phyloP scores from a whole-genome alignment of 148 eudicot genomes.

The Rhododendron kiyosumense region DNA sequence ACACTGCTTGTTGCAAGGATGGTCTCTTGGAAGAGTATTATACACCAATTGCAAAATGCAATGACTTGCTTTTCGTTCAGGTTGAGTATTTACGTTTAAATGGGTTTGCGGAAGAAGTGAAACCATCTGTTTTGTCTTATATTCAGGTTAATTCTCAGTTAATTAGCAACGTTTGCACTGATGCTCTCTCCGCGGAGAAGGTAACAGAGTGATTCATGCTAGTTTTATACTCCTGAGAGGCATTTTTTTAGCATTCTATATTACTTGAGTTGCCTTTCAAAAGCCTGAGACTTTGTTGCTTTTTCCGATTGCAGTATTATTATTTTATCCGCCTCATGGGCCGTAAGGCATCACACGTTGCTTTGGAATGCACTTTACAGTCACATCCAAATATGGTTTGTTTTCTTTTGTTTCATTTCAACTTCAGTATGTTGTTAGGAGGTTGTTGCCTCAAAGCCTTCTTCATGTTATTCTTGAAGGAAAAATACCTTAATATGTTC shows the following conservation, averaged over 20 bases:
- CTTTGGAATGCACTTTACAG: slow-evolving; percentile 94
- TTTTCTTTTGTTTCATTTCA: background rate
- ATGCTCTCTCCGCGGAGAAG: slow-evolving; percentile 99
- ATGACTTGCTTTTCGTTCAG: background rate
- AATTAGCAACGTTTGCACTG: slow-evolving; percentile 97
- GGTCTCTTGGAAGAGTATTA: background rate
- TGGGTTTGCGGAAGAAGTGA: slow-evolving; percentile 1
- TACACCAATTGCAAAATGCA: background rate
- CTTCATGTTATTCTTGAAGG: background rate
- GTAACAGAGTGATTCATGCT: slow-evolving; percentile 32
- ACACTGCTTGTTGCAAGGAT: background rate
- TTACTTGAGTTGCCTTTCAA: background rate
- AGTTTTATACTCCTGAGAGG: background rate
- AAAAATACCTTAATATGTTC: background rate
- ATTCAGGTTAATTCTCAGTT: slow-evolving; percentile 93
- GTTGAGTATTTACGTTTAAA: background rate
- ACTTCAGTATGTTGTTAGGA: background rate
- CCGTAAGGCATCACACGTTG: slow-evolving; percentile 95
- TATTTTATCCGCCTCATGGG: slow-evolving; percentile 98
- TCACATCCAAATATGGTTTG: slow-evolving; percentile 96
- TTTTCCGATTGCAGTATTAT: slow-evolving; percentile 55
- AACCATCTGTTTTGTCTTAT: slow-evolving; percentile 11
- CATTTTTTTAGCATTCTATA: background rate
- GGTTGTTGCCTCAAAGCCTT: background rate
- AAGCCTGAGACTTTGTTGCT: background rate